Percentiles rank a stretch among this genome's conserved stretches.
Conservation (phyloP, 305 asterid genomes). For the Plantago coronopus region DNA sequence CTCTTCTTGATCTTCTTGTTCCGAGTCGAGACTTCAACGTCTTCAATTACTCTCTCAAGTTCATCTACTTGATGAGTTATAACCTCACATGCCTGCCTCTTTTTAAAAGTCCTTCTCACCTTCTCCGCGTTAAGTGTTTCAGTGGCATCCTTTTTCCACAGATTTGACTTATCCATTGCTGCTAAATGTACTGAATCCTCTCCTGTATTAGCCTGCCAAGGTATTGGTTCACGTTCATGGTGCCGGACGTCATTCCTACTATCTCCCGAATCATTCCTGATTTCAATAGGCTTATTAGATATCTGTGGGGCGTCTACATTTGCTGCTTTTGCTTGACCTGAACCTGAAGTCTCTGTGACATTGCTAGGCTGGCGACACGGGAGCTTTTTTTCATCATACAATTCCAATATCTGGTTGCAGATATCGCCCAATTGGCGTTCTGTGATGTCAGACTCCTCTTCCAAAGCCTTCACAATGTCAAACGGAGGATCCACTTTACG, state of each 20-base stretch:
- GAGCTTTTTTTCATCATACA: conserved; percentile 78
- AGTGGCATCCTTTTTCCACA: conserved; percentile 42
- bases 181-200: conserved; percentile 43
- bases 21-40: conserved; percentile 67
- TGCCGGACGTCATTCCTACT: background rate
- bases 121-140: conserved; percentile 75
- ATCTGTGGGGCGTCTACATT: conserved; percentile 21
- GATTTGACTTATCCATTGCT: conserved; percentile 42
- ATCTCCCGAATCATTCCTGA: background rate
- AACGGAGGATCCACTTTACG: conserved; percentile 95
- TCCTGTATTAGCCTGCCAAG: conserved; percentile 23
- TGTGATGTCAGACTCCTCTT: conserved; percentile 98
- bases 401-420: conserved; percentile 94
- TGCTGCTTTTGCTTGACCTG: conserved; percentile 39
- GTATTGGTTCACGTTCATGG: conserved; percentile 31
- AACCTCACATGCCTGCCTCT: conserved; percentile 77
- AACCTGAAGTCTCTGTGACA: conserved; percentile 35
- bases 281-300: conserved; percentile 30
- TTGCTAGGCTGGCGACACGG: conserved; percentile 68
- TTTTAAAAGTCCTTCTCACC: conserved; percentile 73
- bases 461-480: conserved; percentile 93
- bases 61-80: conserved; percentile 44
- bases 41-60: conserved; percentile 89
- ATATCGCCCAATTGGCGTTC: conserved; percentile 99
- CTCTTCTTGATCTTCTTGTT: conserved; percentile 45